Conservation (phyloP, 2,329 filamentous ascomycete species). For the Sphaerulina vaccinii region DNA sequence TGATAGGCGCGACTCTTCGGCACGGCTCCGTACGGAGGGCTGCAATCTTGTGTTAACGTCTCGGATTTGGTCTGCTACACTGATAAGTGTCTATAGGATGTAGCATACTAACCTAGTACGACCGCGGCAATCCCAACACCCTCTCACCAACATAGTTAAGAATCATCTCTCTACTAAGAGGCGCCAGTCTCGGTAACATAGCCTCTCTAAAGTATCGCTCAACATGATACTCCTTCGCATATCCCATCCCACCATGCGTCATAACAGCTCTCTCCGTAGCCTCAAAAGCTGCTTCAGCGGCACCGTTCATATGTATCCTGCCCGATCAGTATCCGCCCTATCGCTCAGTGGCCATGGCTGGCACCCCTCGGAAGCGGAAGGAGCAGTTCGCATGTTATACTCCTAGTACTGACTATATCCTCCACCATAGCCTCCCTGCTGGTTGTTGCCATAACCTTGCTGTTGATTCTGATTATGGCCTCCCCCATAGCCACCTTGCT, state of each 20-base stretch:
- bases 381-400: no score
- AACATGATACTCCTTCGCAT: constrained; percentile 60
- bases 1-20: no score
- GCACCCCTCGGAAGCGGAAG: no score
- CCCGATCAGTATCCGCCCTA: no score
- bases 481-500: constrained; percentile 27
- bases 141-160: constrained; percentile 37
- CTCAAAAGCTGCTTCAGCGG: constrained; percentile 62
- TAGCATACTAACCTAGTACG: no score
- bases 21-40: no score
- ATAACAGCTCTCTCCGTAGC: constrained; percentile 63
- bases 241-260: constrained; percentile 64
- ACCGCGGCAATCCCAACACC: constrained; percentile 33
- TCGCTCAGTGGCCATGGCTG: no score
- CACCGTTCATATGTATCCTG: no score
- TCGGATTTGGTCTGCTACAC: no score
- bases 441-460: constrained; percentile 3
- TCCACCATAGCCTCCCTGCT: constrained; percentile 14
- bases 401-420: constrained; percentile 25
- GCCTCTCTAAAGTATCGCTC: constrained; percentile 66
- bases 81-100: no score
- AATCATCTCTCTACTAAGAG: constrained; percentile 51
- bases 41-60: no score
- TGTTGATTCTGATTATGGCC: constrained; percentile 20
- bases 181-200: constrained; percentile 63